These are phyloP conservation scores for Eucalyptus pumila DNA, from an alignment of 345 rosid species.

Conservation along the genomic window DNA sequence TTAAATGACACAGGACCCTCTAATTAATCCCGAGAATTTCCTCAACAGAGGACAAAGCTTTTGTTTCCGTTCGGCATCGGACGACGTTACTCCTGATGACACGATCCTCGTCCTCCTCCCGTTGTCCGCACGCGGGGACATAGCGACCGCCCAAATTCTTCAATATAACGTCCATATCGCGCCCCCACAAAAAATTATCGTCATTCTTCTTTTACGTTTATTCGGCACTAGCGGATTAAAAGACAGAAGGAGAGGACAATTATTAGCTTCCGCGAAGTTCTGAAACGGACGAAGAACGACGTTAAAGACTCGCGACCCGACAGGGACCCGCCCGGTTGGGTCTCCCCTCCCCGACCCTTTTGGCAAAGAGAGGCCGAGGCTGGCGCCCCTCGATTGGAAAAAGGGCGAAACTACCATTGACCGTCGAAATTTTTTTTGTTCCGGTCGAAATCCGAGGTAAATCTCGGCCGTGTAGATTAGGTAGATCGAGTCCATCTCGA, in stretches of 20 bases:
- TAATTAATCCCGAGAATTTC: background rate
- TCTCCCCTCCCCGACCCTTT: too few relatives aligned
- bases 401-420: background rate
- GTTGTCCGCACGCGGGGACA: background rate
- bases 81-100: background rate
- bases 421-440: background rate
- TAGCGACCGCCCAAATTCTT: background rate
- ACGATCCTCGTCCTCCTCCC: background rate
- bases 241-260: background rate
- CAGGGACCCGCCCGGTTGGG: background rate
- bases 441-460: background rate
- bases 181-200: background rate
- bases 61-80: background rate
- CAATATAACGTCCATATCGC: background rate
- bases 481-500: background rate
- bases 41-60: background rate
- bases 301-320: background rate
- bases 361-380: too few relatives aligned
- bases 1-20: background rate
- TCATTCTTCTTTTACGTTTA: background rate
- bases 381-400: background rate
- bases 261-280: background rate
- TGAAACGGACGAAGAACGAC: background rate
- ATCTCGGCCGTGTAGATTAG: background rate
- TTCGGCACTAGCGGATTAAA: background rate